A percentile compares a stretch with the other conserved stretches of the same genome.
Evolutionary conservation across 2,329 filamentous ascomycete genomes (phyloP).

Genomic region (Aspergillus ruber): DNA sequence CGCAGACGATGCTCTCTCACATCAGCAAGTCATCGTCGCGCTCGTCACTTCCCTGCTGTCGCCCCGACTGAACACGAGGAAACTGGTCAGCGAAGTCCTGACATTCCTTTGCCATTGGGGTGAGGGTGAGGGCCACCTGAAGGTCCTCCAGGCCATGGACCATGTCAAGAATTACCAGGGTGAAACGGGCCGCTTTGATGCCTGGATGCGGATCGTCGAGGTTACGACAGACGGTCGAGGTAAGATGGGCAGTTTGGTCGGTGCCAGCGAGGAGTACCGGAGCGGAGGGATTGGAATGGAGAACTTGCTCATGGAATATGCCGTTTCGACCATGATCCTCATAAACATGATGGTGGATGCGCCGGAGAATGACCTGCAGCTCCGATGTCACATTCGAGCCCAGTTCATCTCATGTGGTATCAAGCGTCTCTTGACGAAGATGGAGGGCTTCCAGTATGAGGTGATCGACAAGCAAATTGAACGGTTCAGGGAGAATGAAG

Average conservation of each 20-base stretch:
- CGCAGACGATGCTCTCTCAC: constrained; percentile 85
- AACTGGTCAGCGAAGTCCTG: constrained; percentile 90
- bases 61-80: constrained; percentile 81
- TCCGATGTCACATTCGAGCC: constrained; percentile 88
- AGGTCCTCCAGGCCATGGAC: constrained; percentile 90
- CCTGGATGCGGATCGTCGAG: constrained; percentile 98
- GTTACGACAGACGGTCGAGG: constrained; percentile 94
- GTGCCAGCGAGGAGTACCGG: constrained; percentile 90
- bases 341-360: constrained; percentile 96
- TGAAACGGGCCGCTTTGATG: constrained; percentile 92
- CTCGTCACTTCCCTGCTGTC: constrained; percentile 82
- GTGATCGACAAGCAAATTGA: constrained; percentile 98
- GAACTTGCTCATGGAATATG: constrained; percentile 98
- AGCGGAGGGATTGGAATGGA: constrained; percentile 98
- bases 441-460: constrained; percentile 98
- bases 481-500: constrained; percentile 85
- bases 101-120: constrained; percentile 96
- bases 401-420: constrained; percentile 95
- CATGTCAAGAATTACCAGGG: constrained; percentile 79
- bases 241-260: constrained; percentile 97
- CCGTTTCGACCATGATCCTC: constrained; percentile 85
- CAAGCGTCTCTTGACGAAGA: constrained; percentile 88
- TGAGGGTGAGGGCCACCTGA: constrained; percentile 79
- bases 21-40: constrained; percentile 84
- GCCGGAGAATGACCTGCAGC: constrained; percentile 77